A percentile compares a stretch with the other conserved stretches of the same genome.
Evolutionary conservation across 257 asterid species (phyloP).

Genomic region (Fraxinus cuspidata): DNA sequence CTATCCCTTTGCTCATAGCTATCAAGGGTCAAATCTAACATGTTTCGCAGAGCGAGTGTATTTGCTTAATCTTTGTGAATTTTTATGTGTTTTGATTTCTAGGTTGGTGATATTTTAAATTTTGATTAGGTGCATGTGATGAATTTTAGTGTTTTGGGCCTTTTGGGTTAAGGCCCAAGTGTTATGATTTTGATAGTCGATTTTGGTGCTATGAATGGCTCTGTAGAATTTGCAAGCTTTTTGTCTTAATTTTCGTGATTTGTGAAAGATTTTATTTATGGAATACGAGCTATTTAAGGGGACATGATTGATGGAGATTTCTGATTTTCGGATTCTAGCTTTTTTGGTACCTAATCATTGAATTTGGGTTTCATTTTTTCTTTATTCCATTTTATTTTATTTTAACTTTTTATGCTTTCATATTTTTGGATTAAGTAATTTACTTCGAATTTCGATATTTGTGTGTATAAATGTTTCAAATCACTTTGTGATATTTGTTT

Average conservation of each 20-base stretch:
- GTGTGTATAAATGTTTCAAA: neutral
- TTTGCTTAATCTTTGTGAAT: neutral
- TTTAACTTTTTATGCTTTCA: neutral
- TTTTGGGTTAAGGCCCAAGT: neutral
- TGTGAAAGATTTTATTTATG: neutral
- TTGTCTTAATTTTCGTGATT: slow-evolving; percentile 16
- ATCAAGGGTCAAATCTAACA: slow-evolving; percentile 98
- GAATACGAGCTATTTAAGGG: slow-evolving; percentile 1
- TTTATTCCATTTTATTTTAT: neutral
- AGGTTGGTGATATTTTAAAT: neutral
- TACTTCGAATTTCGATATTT: slow-evolving; percentile 3
- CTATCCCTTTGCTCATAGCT: slow-evolving; percentile 96
- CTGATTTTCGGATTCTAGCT: slow-evolving; percentile 1
- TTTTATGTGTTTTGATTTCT: neutral
- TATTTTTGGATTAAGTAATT: slow-evolving; percentile 3
- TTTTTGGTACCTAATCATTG: neutral
- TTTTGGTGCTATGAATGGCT: slow-evolving; percentile 20
- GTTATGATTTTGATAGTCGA: slow-evolving; percentile 1
- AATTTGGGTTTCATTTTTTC: neutral
- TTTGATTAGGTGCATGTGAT: neutral
- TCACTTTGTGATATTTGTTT: neutral
- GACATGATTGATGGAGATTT: slow-evolving; percentile 20
- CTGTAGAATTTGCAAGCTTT: slow-evolving; percentile 11
- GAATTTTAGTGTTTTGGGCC: slow-evolving; percentile 5
- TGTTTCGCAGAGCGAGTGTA: slow-evolving; percentile 87